Evolutionary conservation across 2,329 filamentous ascomycete species (phyloP).

Genomic region (Epichloe uncinata): DNA sequence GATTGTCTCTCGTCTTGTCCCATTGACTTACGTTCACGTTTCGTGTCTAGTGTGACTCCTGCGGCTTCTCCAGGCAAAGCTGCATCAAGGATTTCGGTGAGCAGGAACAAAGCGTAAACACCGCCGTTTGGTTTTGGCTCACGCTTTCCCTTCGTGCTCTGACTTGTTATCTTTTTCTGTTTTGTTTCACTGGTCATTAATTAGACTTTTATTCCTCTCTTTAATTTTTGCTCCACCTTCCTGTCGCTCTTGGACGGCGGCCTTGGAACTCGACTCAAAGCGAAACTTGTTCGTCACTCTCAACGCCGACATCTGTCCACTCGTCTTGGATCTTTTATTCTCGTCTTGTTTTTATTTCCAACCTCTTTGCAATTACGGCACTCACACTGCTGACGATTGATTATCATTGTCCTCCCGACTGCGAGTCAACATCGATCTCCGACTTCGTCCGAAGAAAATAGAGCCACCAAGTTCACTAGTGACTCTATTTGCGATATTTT

Average conservation of each 20-base stretch:
- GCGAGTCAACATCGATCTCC: background rate
- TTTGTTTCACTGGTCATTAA: background rate
- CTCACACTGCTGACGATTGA: background rate
- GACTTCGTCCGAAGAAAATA: background rate
- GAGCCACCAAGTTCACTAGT: background rate
- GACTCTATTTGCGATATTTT: background rate
- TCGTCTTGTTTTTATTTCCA: background rate
- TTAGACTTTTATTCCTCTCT: background rate
- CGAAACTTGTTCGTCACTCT: slow-evolving; percentile 4
- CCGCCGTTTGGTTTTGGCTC: background rate
- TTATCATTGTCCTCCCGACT: background rate
- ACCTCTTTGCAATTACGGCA: background rate
- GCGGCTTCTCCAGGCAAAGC: background rate
- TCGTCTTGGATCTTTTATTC: slow-evolving; percentile 5
- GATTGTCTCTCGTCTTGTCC: background rate
- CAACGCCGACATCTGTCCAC: background rate
- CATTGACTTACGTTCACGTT: background rate
- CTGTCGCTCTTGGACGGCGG: background rate
- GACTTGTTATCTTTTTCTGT: background rate
- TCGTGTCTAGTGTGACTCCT: background rate
- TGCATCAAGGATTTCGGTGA: background rate
- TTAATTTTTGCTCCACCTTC: background rate
- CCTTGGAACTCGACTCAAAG: background rate
- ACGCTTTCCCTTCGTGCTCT: background rate
- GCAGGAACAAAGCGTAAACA: background rate